phyloP scores from a whole-genome alignment of 352 stramenopile species.

The Pythium guiyangense region DNA sequence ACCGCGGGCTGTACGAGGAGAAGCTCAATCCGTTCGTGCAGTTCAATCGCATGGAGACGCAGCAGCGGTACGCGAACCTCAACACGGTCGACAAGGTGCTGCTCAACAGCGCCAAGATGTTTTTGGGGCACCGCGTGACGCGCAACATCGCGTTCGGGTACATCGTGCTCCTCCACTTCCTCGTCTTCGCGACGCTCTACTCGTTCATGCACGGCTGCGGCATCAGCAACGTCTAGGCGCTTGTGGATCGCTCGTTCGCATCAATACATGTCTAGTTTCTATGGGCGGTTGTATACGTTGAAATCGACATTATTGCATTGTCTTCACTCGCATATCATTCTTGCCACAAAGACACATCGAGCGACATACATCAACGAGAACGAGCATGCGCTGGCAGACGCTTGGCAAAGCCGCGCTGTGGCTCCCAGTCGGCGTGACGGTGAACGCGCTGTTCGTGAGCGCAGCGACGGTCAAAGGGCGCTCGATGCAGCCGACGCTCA shows the following conservation, averaged over 20 bases:
- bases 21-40: conserved; percentile 91
- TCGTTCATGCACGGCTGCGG: conserved; percentile 84
- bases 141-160: conserved; percentile 82
- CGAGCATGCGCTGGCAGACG: conserved; percentile 59
- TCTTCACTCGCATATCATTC: no score
- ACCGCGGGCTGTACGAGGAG: conserved; percentile 87
- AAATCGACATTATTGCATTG: no score
- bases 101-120: conserved; percentile 79
- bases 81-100: conserved; percentile 90
- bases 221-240: conserved; percentile 73
- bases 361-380: conserved; percentile 4
- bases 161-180: conserved; percentile 81
- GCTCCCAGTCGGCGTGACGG: conserved; percentile 72
- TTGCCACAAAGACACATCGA: not conserved
- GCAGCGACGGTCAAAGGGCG: conserved; percentile 67
- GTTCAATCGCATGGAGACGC: conserved; percentile 88
- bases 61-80: conserved; percentile 88
- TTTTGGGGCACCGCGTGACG: conserved; percentile 78
- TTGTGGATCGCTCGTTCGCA: no score
- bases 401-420: conserved; percentile 64
- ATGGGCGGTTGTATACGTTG: no score
- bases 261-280: no score
- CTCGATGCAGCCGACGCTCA: conserved; percentile 83
- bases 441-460: conserved; percentile 75
- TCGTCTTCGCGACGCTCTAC: conserved; percentile 84